Evolutionary conservation across 257 asterid species (phyloP), one percentile per base, ranked within the genome.

Genomic region (Catharanthus roseus): DNA sequence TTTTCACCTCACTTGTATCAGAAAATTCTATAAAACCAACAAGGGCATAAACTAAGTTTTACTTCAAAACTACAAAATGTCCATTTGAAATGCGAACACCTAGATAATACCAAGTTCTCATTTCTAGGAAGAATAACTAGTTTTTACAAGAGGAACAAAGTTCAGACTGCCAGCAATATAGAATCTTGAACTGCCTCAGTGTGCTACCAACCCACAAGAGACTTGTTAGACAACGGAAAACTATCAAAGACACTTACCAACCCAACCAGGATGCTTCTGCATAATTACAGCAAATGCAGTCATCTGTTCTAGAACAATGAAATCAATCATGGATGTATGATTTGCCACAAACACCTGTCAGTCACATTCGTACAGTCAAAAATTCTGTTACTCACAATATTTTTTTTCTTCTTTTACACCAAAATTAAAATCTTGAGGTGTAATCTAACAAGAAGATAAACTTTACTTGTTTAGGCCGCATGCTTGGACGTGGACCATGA

Each of bases 231-330:
- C 38, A 57, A 12, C 38, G 2, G 3, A 58, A 5, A 23, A 54
- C 33, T 24, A 49, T 23, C 26, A 38, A 12, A 69, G 38, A 24
- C 53, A 69, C 99, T 81, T 81, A 95, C 99, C 99, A 54, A 95
- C 99, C 99, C 99, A 95, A 33, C 99, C 99, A 63, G 99, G 99
- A 91, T 95, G 99, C 85, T 95, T 95, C 87, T 95, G 99, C 99
- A 95, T 95, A 65, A 95, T 95, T 76, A 91, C 99, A 69, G 98
- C 99, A 82, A 95, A 95, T 79, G 99, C 96, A 73, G 97, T 91
- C 99, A 95, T 91, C 87, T 95, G 99, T 76, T 95, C 99, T 77
- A 95, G 85, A 72, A 91, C 82, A 61, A 95, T 83, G 87, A 95
- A 95, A 80, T 95, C 99, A 80, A 95, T 95, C 99, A 95, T 95